A percentile compares a stretch with the other conserved stretches of the same genome.
Conservation (phyloP, 441 rosid species). For the Sinapis alba region DNA sequence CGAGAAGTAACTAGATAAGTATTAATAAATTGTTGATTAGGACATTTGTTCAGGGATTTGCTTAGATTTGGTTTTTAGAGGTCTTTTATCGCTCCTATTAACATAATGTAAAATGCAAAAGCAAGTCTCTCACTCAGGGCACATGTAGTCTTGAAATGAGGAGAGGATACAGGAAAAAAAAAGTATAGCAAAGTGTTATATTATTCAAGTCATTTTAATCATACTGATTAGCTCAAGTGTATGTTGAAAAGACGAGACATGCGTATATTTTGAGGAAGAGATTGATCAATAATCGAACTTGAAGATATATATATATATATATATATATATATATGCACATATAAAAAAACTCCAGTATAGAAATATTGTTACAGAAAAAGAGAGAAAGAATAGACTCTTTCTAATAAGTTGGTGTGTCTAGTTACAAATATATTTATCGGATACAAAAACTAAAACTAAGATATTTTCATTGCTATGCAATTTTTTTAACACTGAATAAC, state of each 20-base stretch:
- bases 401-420: not conserved
- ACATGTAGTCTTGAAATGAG: slow-evolving; percentile 52
- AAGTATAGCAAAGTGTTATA: slow-evolving; percentile 3
- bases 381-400: not conserved
- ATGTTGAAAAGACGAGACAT: slow-evolving; percentile 20
- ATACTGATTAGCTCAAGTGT: slow-evolving; percentile 21
- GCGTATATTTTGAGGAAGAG: not conserved
- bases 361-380: not conserved
- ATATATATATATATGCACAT: not conserved
- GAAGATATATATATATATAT: not conserved
- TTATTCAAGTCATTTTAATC: slow-evolving; percentile 5
- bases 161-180: slow-evolving; percentile 48
- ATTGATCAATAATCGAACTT: not conserved
- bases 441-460: not conserved
- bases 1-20: not conserved
- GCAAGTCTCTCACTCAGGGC: slow-evolving; percentile 44
- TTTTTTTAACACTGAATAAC: no score
- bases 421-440: not conserved
- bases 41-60: slow-evolving; percentile 71
- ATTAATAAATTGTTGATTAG: slow-evolving; percentile 15
- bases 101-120: slow-evolving; percentile 40
- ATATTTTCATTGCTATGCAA: no score
- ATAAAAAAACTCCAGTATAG: not conserved
- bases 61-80: slow-evolving; percentile 60
- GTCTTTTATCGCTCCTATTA: slow-evolving; percentile 40